Conservation (phyloP, 805 yeast genomes). For the Saccharomycopsis vini region DNA sequence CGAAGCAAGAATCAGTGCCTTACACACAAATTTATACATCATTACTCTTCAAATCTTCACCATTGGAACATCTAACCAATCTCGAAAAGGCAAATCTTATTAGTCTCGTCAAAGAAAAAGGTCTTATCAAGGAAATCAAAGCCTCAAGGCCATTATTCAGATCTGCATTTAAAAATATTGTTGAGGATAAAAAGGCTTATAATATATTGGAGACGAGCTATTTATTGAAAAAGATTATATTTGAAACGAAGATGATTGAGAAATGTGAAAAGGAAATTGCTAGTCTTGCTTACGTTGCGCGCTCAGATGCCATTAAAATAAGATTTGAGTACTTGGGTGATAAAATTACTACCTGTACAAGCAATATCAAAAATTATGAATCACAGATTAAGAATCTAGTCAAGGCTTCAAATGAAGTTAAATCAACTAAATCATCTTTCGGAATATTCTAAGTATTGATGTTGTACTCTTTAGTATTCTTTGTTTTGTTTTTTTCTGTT, state of each 20-base stretch:
- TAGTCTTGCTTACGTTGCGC: conserved; percentile 43
- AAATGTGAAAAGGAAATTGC: conserved; percentile 64
- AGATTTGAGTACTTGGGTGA: conserved; percentile 59
- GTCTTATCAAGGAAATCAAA: conserved; percentile 52
- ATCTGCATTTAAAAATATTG: conserved; percentile 68
- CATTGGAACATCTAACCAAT: conserved; percentile 49
- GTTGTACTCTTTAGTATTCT: too few species aligned
- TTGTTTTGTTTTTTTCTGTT: neutral
- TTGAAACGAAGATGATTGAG: conserved; percentile 54
- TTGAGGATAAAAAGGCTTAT: conserved; percentile 45
- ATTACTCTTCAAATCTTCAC: conserved; percentile 51
- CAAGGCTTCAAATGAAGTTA: neutral
- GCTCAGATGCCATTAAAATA: conserved; percentile 44
- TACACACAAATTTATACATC: conserved; percentile 45
- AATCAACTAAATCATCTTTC: neutral
- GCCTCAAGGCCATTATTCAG: conserved; percentile 81
- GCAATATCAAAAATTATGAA: conserved; percentile 41
- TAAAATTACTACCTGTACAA: conserved; percentile 57
- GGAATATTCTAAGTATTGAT: neutral
- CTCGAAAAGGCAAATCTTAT: conserved; percentile 77
- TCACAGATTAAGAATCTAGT: conserved; percentile 29
- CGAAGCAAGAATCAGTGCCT: conserved; percentile 36
- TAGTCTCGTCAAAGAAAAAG: conserved; percentile 64
- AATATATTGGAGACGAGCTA: conserved; percentile 59
- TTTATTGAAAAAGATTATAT: conserved; percentile 41